Base-by-base conservation (phyloP, 305 asterid species). In the Fraxinus xanthoxyloides region DNA sequence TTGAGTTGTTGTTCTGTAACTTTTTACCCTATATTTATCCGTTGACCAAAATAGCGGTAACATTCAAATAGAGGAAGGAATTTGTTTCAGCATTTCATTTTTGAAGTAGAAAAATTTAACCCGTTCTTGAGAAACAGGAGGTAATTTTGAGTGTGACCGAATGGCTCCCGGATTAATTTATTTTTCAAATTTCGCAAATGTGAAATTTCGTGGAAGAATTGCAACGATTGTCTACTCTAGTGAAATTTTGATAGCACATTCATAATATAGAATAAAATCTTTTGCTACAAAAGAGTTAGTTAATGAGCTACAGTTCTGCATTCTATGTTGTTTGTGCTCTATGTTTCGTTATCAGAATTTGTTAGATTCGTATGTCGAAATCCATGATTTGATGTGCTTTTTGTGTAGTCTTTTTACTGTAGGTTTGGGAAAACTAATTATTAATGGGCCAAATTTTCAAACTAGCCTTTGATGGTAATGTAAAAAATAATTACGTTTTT, bases 271-370 rank as follows among this genome's bases (percentile, higher is more conserved):
- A 80, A 84, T 77, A 80, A 84, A 72, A 43, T n/a, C 24, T 32
- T 63, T 72, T 61, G 85, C 40, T 74, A 48, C 77, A 34, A 81
- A 3, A 9, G 79, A 59, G 32, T 26, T 70, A 34, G 82, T 69
- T 79, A 79, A 69, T 82, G 12, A 75, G 83, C 72, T 65, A 82
- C 35, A 77, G 35, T 75, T 59, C 81, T 80, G 67, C 75, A 56
- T 70, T 86, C 77, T 32, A 75, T 88, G 86, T 78, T 40, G 84
- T 79, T 59, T 54, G 79, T 77, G 85, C 86, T 76, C 10, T 32
- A 43, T 40, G 72, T 51, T 38, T 76, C 76, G 2, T 78, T 81
- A 35, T 77, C 78, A 8, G 59, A 31, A 34, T 46, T 54, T 23
- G 32, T 72, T 26, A 35, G 40, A 76, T 19, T 30, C 56, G 75